Evolutionary conservation across 768 basidiomycete species (phyloP), one percentile per base, ranked within the genome.

Genomic region (Mycena galericulata): DNA sequence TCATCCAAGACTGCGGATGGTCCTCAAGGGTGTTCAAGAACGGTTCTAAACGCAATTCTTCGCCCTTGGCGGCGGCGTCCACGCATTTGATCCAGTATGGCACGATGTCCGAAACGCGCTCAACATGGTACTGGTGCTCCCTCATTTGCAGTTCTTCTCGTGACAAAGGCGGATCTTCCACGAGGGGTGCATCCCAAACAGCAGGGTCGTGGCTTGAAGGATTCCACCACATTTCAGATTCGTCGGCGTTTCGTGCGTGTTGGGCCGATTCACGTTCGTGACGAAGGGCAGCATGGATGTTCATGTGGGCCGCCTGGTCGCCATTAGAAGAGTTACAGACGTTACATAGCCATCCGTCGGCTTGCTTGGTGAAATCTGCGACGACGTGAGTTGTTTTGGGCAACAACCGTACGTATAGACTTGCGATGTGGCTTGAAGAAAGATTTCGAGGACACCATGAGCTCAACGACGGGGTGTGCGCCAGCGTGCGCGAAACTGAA

Each of bases 21-120:
- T 63, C 56, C 32, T 63, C 30, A 20, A 69, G 68, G 22, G 56
- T 40, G 30, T 69, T 64, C 30, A 69, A 27, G 45, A 69, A 69
- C 26, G 68, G 68, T 46, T 69, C 68, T 15, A 69, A 10, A 32
- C 68, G 62, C 12, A 69, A 26, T 41, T 69, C 76, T 46, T 65
- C 58, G 9, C 62, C 67, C 24, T 62, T 50, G 14, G 57, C 50
- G 5, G 61, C 62, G 41, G 68, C 63, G 15, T 61, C 22, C 4
- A 61, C 54, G 15, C 59, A 61, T 27, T 61, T 65, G 43, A 65
- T 59, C 88, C 88, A 89, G 75, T 88, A 89, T 4, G 84, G 84
- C 36, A 89, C 82, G 70, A 87, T 71, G 72, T 87, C 86, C 40
- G 77, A 76, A 26, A 87, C 80, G 14, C 84, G 79, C 66, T 88